Base-by-base conservation (phyloP, 2,329 filamentous ascomycete species). In the Chrysosporium queenslandicum region DNA sequence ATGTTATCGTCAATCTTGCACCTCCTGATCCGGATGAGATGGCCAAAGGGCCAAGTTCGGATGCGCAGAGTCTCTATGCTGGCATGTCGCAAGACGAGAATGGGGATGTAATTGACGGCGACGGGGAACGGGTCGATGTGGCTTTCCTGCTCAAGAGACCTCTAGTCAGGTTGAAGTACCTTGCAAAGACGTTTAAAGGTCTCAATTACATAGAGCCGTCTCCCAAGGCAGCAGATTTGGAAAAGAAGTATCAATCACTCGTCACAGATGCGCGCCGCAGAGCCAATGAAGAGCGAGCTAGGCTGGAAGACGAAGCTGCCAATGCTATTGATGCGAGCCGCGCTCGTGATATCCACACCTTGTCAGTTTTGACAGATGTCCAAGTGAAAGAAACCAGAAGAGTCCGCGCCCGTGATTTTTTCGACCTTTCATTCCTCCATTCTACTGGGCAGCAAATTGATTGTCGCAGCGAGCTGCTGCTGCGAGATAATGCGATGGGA, bases 81-180 rank as follows among this genome's bases (percentile, higher is more conserved):
- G 72, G 70, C 39, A 71, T 82, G 65, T 72, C 76, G 30, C 71
- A 77, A 56, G 79, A 83, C 61, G 73, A 78, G 42, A 74, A 80
- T 55, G 79, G 79, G 9, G 79, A 83, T 60, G 71, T 82, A 14
- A 70, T 81, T 46, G 81, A 89, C 58, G 80, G 80, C 30, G 78
- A 91, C 57, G 92, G 91, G 11, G 88, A 96, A 66, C 82, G 88
- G 48, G 89, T 96, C 7, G 92, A 97, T 65, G 92, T 98, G 45
- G 90, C 90, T 6, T 94, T 92, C 68, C 76, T 98, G 42, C 75
- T 98, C 49, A 96, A 94, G 70, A 77, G 91, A 50, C 92, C 92
- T 0, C 71, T 98, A 39, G 82, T 95, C 20, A 81, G 92, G 43
- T 74, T 96, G 55, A 96, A 95, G 67, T 87, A 90, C 67, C 80